Base-by-base conservation (phyloP, 2,329 filamentous ascomycete genomes). In the Dothiorella sarmentorum region DNA sequence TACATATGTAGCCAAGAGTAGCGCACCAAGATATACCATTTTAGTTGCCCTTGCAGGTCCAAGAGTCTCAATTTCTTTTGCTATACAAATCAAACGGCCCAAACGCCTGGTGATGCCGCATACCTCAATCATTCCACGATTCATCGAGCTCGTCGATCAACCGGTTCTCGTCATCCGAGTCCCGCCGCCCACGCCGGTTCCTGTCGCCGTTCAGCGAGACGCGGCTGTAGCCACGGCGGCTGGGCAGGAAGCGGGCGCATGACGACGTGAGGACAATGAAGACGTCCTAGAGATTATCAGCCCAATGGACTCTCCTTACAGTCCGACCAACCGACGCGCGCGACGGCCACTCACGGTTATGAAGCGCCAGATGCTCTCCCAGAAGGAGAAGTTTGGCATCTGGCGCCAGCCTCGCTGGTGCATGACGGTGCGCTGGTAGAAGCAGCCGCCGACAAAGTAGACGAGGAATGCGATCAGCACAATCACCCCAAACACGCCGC, bases 81-180 rank as follows among this genome's bases (percentile, higher is more conserved):
- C 15, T 38, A 58, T 58, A 42, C 55, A 47, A 58, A 37, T 38
- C 27, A 40, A 29, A 47, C 31, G 55, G 20, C 11, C 40, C 49
- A 59, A 55, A 59, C 49, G 38, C 57, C 57, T 33, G 40, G 33
- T 17, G 11, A 47, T 42, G 52, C 37, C 24, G 13, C 24, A 44
- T 31, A n/a, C 24, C 38, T 70, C 61, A 81, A 64, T 96, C 92
- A 66, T 97, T 92, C 93, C 93, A 97, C 71, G 97, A 92, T 73
- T 97, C 93, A 68, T 97, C 94, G 61, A 97, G 80, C 73, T 97
- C 91, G 72, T 97, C 93, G 71, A 99, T 97, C 66, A 97, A 76
- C 63, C 91, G 80, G 73, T 97, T 97, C 75, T 97, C 94, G 58
- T 91, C 92, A 60, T 97, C 93, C 6, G 82, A 74, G 49, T 78